Evolutionary conservation across 2,329 filamentous ascomycete species (phyloP).

Genomic region (Neospermospora avenae): DNA sequence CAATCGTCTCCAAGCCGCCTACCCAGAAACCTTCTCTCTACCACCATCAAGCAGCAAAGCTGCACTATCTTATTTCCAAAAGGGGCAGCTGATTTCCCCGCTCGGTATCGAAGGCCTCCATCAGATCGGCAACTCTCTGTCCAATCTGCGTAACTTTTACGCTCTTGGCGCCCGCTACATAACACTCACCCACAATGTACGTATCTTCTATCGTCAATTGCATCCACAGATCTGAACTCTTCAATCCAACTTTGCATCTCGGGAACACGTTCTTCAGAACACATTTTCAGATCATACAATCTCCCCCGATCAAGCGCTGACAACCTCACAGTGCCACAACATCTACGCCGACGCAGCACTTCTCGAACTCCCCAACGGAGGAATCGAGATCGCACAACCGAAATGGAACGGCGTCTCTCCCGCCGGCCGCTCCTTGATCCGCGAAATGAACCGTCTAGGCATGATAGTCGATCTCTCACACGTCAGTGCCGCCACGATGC

Average conservation of each 20-base stretch:
- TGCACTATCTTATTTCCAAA: constrained; percentile 58
- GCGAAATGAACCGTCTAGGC: constrained; percentile 91
- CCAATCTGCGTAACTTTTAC: constrained; percentile 73
- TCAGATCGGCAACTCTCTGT: constrained; percentile 82
- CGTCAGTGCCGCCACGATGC: constrained; percentile 76
- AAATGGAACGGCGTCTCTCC: constrained; percentile 71
- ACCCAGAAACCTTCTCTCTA: constrained; percentile 67
- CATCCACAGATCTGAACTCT: too few species aligned
- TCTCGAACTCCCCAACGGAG: constrained; percentile 45
- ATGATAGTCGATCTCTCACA: constrained; percentile 93
- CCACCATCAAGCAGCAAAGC: constrained; percentile 52
- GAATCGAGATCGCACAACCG: constrained; percentile 42
- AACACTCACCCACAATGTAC: constrained; percentile 77
- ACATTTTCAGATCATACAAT: too few species aligned
- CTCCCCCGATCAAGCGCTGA: too few species aligned
- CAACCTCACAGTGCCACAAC: constrained; percentile 64
- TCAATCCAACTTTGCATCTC: too few species aligned
- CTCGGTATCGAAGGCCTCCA: constrained; percentile 85
- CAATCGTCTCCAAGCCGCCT: constrained; percentile 58
- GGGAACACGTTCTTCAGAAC: too few species aligned
- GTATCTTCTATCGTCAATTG: too few species aligned
- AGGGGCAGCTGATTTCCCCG: constrained; percentile 69
- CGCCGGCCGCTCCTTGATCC: constrained; percentile 64
- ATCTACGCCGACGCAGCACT: constrained; percentile 82
- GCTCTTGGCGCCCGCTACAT: constrained; percentile 80